These are phyloP conservation scores for Plasmodium billcollinsi DNA, from an alignment of 169 alveolate genomes.

Conservation along the genomic window DNA sequence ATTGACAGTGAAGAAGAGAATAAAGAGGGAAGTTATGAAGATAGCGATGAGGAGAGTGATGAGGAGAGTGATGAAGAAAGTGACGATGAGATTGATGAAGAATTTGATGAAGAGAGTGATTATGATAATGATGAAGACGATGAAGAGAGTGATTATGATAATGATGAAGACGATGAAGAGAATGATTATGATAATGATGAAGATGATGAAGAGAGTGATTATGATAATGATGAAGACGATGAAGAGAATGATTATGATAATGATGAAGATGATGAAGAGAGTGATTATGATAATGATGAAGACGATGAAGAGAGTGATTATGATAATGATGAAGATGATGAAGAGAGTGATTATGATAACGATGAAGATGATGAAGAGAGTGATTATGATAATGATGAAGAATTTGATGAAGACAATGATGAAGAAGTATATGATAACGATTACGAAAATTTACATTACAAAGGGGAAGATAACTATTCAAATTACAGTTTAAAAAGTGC, in stretches of 20 bases:
- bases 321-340: conserved; percentile 1
- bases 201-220: neutral
- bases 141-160: conserved; percentile 3
- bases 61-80: neutral
- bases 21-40: neutral
- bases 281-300: neutral
- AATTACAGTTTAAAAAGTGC: conserved; percentile 2
- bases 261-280: neutral
- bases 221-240: neutral
- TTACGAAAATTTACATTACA: neutral
- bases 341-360: neutral
- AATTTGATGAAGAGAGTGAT: neutral
- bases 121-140: neutral
- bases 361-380: neutral
- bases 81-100: neutral
- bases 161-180: conserved; percentile 14
- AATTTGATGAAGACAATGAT: neutral
- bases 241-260: neutral
- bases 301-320: conserved; percentile 16
- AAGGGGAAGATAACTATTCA: neutral
- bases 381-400: neutral
- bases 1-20: neutral
- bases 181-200: conserved; percentile 1
- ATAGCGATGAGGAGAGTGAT: neutral
- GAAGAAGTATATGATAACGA: neutral